Base-by-base conservation (phyloP, 805 yeast species). In the Phaffomyces antillensis region DNA sequence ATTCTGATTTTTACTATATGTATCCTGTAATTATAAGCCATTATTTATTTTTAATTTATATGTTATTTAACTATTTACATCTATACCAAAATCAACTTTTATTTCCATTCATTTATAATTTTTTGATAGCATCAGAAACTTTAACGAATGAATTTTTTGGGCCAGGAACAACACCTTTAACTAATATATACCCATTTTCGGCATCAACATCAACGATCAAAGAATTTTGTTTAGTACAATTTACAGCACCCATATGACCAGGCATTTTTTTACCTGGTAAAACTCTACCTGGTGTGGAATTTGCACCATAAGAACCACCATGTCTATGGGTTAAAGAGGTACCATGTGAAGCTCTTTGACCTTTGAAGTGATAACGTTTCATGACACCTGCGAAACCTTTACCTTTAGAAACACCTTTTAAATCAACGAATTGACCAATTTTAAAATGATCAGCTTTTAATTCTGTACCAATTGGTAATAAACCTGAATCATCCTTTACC, bases 191-290 rank as follows among this genome's bases (percentile, higher is more conserved):
- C 11, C 96, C 96, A 45, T 81, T 79, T 42, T 76, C 89, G 39
- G 83, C 88, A 62, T 86, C 90, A 11, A 83, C 83, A 60, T 84
- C 85, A 59, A 93, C 70, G 20, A 93, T 82, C 60, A 81, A 74
- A 24, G 81, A 72, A 63, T 88, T 90, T 62, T 81, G 85, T 24
- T 80, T 76, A 4, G 98, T 91, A 49, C 77, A 76, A 54, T 71
- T 72, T 44, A 76, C 73, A 50, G 78, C 82, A 53, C 99, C 99
- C 93, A 90, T 83, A 65, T 86, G 86, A 52, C 99, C 99, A 33
- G 98, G 95, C 99, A 93, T 91, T 68, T 89, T 91, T 70, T 87
- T 90, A 23, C 97, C 98, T 15, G 97, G 98, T 50, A 89, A 71
- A 43, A 89, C 87, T 71, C 99, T 85, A 59, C 96, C 97, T 13